These are phyloP conservation scores for Penicillium vulpinum DNA, from an alignment of 2,329 filamentous ascomycete species.

Conservation along the genomic window DNA sequence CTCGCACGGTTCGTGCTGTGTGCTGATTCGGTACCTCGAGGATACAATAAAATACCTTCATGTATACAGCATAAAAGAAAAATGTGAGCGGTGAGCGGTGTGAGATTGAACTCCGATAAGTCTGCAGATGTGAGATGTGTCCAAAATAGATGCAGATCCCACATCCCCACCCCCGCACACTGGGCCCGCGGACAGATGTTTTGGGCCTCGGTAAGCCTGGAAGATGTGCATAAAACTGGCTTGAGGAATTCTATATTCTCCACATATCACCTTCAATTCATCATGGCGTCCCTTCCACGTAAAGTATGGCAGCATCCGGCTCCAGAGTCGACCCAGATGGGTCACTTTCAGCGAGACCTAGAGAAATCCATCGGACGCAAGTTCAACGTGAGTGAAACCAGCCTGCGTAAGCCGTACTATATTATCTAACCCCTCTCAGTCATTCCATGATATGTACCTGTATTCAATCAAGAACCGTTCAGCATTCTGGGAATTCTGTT, in stretches of 20 bases:
- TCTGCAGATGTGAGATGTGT: background rate
- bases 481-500: slow-evolving; percentile 67
- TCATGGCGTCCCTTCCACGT: slow-evolving; percentile 12
- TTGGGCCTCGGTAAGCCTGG: slow-evolving; percentile 1
- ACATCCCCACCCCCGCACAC: background rate
- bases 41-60: too few relatives aligned
- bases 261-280: background rate
- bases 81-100: too few relatives aligned
- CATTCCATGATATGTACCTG: slow-evolving; percentile 66
- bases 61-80: too few relatives aligned
- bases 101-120: too few relatives aligned
- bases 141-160: background rate
- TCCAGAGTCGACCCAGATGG: slow-evolving; percentile 26
- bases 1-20: too few relatives aligned
- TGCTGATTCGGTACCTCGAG: too few relatives aligned
- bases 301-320: slow-evolving; percentile 29
- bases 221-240: background rate
- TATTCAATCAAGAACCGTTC: slow-evolving; percentile 65
- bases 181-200: background rate
- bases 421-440: slow-evolving; percentile 4
- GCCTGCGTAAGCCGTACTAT: background rate
- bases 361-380: slow-evolving; percentile 17
- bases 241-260: background rate
- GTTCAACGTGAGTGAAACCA: slow-evolving; percentile 13
- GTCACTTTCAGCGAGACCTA: slow-evolving; percentile 19